A percentile compares a stretch with the other conserved stretches of the same genome.
Conservation (phyloP, 1,139 yeast species). For the Candida smagusa region DNA sequence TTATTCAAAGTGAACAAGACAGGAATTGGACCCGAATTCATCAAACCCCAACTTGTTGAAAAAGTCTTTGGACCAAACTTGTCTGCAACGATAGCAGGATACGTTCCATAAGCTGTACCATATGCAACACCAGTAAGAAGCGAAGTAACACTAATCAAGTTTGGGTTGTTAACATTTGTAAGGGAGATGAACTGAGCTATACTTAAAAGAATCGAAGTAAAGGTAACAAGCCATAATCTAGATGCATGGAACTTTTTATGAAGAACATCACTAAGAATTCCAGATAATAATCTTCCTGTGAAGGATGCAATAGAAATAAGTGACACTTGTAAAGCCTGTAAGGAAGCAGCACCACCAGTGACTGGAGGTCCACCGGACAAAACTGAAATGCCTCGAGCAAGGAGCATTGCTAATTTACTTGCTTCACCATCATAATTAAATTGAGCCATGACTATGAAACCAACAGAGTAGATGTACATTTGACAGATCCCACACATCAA, state of each 20-base stretch:
- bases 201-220: constrained; percentile 26
- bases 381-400: constrained; percentile 4
- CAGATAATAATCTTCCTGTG: constrained; percentile 36
- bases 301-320: constrained; percentile 41
- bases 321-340: constrained; percentile 47
- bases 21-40: constrained; percentile 41
- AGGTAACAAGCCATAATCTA: constrained; percentile 38
- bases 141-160: constrained; percentile 30
- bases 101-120: constrained; percentile 42
- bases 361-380: constrained; percentile 9
- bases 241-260: constrained; percentile 32
- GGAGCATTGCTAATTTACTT: neutral
- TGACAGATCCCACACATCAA: constrained; percentile 39
- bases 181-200: constrained; percentile 31
- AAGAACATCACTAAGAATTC: constrained; percentile 37
- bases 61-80: constrained; percentile 40
- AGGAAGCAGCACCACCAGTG: constrained; percentile 23
- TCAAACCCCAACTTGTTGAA: constrained; percentile 46
- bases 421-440: constrained; percentile 17
- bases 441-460: constrained; percentile 44
- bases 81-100: constrained; percentile 48
- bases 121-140: constrained; percentile 36
- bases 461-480: constrained; percentile 44
- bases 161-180: constrained; percentile 24
- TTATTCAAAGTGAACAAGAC: constrained; percentile 35